Conservation (phyloP, 768 basidiomycete genomes). For the Tulasnella sp. region DNA sequence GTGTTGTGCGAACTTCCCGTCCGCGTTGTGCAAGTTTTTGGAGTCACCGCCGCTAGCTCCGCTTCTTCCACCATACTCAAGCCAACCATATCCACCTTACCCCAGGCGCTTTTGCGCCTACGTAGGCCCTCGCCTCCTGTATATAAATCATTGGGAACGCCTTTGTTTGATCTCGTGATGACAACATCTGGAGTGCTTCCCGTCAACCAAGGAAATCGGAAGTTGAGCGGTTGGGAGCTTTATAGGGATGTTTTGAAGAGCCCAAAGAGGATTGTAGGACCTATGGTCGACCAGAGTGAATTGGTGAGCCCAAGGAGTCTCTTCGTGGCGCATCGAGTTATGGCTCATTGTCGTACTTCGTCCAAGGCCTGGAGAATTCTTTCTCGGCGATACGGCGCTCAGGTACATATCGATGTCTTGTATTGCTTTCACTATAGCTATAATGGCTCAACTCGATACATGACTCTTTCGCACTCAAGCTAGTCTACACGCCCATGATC, state of each 20-base stretch:
- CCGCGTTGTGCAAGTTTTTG: not conserved
- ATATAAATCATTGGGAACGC: not conserved
- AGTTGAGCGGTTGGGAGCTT: constrained; percentile 76
- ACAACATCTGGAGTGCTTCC: not conserved
- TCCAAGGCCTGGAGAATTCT: constrained; percentile 83
- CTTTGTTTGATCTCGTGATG: not conserved
- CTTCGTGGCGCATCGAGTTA: not conserved
- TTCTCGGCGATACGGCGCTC: constrained; percentile 75
- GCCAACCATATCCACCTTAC: not conserved
- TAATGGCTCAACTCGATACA: not conserved
- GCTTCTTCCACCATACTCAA: constrained; percentile 1
- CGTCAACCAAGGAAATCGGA: constrained; percentile 34
- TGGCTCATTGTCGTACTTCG: not conserved
- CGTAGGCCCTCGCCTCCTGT: not conserved
- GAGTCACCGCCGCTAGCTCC: constrained; percentile 1
- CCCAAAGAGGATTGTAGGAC: constrained; percentile 88
- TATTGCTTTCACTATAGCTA: too few species aligned
- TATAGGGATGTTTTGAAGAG: constrained; percentile 73
- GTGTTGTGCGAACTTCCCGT: not conserved
- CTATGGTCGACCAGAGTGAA: constrained; percentile 99
- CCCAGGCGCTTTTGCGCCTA: not conserved
- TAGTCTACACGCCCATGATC: constrained; percentile 98
- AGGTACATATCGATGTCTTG: constrained; percentile 45
- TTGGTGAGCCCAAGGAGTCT: constrained; percentile 54
- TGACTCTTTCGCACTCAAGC: constrained; percentile 42